Base-by-base conservation (phyloP, 1,284 basidiomycete genomes). In the Tremellales sp. region DNA sequence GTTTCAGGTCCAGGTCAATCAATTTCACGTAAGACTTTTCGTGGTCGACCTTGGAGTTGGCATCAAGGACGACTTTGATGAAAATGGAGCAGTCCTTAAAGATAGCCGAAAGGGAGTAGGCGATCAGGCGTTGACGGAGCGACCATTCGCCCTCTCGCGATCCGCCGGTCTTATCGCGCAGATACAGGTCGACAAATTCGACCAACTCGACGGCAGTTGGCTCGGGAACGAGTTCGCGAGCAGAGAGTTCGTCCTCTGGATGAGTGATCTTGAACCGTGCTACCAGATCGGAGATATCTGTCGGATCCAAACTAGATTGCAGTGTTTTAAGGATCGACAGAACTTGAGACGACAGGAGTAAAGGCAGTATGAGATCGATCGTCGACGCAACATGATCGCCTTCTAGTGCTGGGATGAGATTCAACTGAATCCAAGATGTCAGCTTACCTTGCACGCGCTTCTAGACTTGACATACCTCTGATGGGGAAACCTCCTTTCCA, bases 61-160 rank as follows among this genome's bases (percentile, higher is more conserved):
- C 47, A 29, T 50, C 42, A 19, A 64, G 39, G 3, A 60, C 58
- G 18, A 50, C 34, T 8, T 73, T 79, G 32, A 92, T 62, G 53
- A 97, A 86, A 47, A 97, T 69, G 2, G 90, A 94, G 70, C 92
- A 97, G 69, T 97, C 93, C 70, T 97, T 97, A 79, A 97, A 91
- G 10, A 86, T 87, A n/a, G 88, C 87, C 8, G 87, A 87, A 38
- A 97, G 81, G 27, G 89, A 74, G 66, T 90, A 90, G 3, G 86
- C 84, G 41, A 87, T 73, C 37, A 84, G 37, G 27, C 63, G 48
- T 38, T 72, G 57, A n/a, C 68, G 53, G 2, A 70, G 41, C 0
- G 55, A 57, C 61, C 71, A 72, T 12, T 48, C 26, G 4, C 54
- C 50, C n/a, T 37, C 21, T 3, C 44, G 16, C 14, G 28, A 38